A percentile compares a stretch with the other conserved stretches of the same genome.
phyloP scores from a whole-genome alignment of 257 asterid genomes.

The Solanum ahanhuiri region DNA sequence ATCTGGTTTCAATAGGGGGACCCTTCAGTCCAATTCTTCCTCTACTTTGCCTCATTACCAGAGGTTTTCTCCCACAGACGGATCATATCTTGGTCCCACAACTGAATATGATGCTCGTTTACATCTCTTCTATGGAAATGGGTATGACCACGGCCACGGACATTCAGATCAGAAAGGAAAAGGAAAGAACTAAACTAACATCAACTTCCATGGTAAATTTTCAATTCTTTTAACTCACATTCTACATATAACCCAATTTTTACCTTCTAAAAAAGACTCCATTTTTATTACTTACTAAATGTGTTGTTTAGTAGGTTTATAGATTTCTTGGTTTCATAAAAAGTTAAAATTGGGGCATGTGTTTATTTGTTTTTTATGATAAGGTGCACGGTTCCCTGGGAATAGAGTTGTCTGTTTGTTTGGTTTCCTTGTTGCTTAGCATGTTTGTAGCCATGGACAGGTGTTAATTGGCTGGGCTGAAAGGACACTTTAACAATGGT shows the following conservation, averaged over 20 bases:
- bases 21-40: conserved; percentile 89
- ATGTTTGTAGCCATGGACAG: conserved; percentile 20
- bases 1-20: conserved; percentile 34
- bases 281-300: background rate
- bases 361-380: background rate
- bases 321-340: conserved; percentile 17
- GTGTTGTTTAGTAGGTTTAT: background rate
- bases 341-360: background rate
- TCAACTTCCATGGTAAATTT: conserved; percentile 17
- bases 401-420: conserved; percentile 9
- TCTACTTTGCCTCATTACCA: conserved; percentile 32
- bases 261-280: background rate
- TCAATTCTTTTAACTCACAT: background rate
- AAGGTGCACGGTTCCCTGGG: conserved; percentile 17
- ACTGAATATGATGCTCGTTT: conserved; percentile 35
- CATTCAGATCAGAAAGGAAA: conserved; percentile 34
- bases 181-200: conserved; percentile 41
- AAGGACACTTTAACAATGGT: conserved; percentile 14
- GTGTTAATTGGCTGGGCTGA: conserved; percentile 14
- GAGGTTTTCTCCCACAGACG: conserved; percentile 23
- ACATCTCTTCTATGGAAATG: conserved; percentile 42
- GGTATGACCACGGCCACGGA: background rate
- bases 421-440: conserved; percentile 25
- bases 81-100: conserved; percentile 31
- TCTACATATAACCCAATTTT: background rate